phyloP scores from a whole-genome alignment of 495 filamentous ascomycete genomes.

The Aspergillus coremiiformis region DNA sequence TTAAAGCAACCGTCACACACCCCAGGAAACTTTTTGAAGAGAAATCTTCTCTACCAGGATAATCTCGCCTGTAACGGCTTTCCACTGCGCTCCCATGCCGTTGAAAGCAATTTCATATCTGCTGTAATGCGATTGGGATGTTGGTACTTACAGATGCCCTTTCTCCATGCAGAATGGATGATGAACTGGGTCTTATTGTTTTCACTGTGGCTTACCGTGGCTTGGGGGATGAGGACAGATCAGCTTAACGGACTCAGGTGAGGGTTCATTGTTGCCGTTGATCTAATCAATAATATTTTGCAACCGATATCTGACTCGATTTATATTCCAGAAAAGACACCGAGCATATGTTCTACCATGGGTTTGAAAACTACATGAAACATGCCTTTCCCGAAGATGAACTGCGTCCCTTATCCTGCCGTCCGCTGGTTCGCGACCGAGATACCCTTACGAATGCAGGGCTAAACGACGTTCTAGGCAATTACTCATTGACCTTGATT shows the following conservation, averaged over 20 bases:
- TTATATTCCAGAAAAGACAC: slow-evolving; percentile 56
- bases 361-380: slow-evolving; percentile 89
- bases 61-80: background rate
- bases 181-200: slow-evolving; percentile 36
- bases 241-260: slow-evolving; percentile 39
- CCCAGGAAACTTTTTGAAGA: background rate
- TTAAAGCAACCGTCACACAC: background rate
- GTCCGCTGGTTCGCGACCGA: slow-evolving; percentile 72
- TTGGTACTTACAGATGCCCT: slow-evolving; percentile 34
- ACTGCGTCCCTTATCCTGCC: slow-evolving; percentile 80
- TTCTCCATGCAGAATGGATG: slow-evolving; percentile 30
- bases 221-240: slow-evolving; percentile 35
- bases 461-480: slow-evolving; percentile 91
- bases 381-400: slow-evolving; percentile 97
- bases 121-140: slow-evolving; percentile 42
- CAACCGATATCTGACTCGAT: background rate
- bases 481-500: slow-evolving; percentile 91
- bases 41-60: background rate
- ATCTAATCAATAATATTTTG: background rate
- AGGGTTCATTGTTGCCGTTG: background rate
- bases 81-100: slow-evolving; percentile 23
- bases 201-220: slow-evolving; percentile 34
- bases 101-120: slow-evolving; percentile 19
- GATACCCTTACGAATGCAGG: slow-evolving; percentile 75
- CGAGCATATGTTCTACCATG: slow-evolving; percentile 92